Evolutionary conservation across 1,284 basidiomycete species (phyloP), one percentile per base, ranked within the genome.

Genomic region (Apiotrichum veenhuisii): DNA sequence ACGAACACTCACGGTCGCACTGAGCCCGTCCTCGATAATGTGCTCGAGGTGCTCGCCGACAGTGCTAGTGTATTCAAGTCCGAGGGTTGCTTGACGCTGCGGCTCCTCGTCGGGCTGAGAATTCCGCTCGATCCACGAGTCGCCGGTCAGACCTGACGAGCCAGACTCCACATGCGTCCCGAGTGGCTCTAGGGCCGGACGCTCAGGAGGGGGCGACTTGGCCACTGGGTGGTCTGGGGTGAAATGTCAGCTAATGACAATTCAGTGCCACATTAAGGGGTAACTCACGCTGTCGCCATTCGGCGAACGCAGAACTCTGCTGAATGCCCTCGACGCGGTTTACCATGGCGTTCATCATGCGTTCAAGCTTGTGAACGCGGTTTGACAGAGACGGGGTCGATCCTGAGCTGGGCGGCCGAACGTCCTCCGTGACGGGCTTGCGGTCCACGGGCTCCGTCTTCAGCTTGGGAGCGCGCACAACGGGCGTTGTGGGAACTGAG

Each of bases 1-100:
- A 18, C 8, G 20, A 44, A 91, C 87, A 7, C 90, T 27, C 26
- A 55, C 54, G 4, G 50, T 34, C 9, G 40, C 18, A 2, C 8
- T 4, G 10, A 30, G 90, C 69, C 88, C 93, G 71, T 94, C 89
- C 70, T 87, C 85, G 44, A 93, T 86, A 33, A 94, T 81, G 50
- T 83, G 84, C 71, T 89, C 65, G 26, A 72, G 57, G 17, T 65
- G 65, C 48, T 72, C 68, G 7, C 64, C 65, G 2, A 68, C 65
- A 0, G 66, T 68, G 22, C 68, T 67, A 41, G 70, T 67, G 43
- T 66, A 65, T 46, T 72, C 64, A 12, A 71, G 52, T 20, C 52
- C 34, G n/a, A 48, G 44, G 12, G 15, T 8, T 23, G 20, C 40
- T 9, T n/a, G 23, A 14, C 11, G 20, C 5, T 7, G 30, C 9